Conservation (phyloP, 371 early-diverging fungal genomes). For the Mycotypha africana region DNA sequence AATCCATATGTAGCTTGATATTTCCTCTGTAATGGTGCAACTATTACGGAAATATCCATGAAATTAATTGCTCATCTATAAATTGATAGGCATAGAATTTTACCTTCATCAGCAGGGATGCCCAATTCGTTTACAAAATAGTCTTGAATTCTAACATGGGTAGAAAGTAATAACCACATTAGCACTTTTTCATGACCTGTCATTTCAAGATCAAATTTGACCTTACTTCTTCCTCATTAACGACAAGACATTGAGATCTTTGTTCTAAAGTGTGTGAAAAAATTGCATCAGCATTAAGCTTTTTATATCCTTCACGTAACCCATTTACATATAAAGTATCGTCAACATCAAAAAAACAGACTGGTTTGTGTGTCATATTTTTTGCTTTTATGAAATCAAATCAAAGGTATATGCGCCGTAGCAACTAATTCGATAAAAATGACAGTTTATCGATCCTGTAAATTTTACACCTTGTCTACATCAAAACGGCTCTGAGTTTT, state of each 20-base stretch:
- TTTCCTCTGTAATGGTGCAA: conserved; percentile 39
- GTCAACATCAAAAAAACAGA: conserved; percentile 83
- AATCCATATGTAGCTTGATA: conserved; percentile 75
- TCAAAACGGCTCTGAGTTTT: too few relatives aligned
- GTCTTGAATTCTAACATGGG: conserved; percentile 39
- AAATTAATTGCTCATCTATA: too few relatives aligned
- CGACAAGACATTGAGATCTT: conserved; percentile 48
- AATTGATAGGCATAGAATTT: neutral
- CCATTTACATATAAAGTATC: conserved; percentile 69
- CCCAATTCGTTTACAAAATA: conserved; percentile 46
- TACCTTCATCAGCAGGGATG: conserved; percentile 43
- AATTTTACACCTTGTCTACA: too few relatives aligned
- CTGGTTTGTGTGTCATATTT: conserved; percentile 31
- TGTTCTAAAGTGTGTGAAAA: conserved; percentile 17
- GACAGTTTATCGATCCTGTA: too few relatives aligned
- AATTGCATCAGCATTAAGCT: neutral
- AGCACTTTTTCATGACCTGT: neutral
- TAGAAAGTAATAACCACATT: neutral
- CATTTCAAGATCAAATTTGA: neutral
- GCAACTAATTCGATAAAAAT: too few relatives aligned
- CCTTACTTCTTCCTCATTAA: conserved; percentile 59
- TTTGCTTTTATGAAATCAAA: too few relatives aligned
- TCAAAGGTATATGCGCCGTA: too few relatives aligned
- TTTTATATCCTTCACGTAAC: neutral
- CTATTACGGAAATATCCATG: conserved; percentile 10